Base-by-base conservation (phyloP, 1,139 yeast genomes). In the Torulaspora globosa region DNA sequence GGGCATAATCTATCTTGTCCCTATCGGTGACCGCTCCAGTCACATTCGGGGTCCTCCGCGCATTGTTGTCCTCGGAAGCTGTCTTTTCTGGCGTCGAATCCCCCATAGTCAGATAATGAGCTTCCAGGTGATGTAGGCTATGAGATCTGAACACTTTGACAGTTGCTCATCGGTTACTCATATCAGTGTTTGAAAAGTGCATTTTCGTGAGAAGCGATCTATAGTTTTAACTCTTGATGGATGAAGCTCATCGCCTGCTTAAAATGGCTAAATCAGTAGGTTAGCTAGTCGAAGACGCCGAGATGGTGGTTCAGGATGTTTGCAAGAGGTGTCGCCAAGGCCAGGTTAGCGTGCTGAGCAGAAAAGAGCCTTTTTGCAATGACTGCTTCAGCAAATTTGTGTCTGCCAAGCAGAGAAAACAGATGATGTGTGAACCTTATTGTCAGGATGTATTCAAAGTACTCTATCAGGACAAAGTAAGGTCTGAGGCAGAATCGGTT, bases 381-480 rank as follows among this genome's bases (percentile, higher is more conserved):
- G 59, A 60, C n/a, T 90, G 97, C 63, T 89, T 87, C 56, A 62
- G 76, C 24, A 71, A 82, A 50, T 89, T 87, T 57, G 72, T 89
- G 30, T 74, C 84, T 50, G 82, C 88, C 23, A 89, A 88, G 62
- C 90, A 86, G 65, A 73, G 96, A 51, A 84, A 83, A 60, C 84
- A 76, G 59, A 80, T 90, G 87, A 80, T 88, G 84, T 71, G 70
- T 33, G 76, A 74, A 53, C 90, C 84, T 23, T 76, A 73, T 46
- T 87, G 76, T 67, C 84, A 85, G 59, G 89, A 84, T 24, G 77
- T 80, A 57, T 86, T 67, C 47, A 65, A 64, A 48, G 66, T 65
- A 0, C 44, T 58, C 28, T 62, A 78, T 52, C 74, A 55, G 36
- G 64, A 61, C 40, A 58, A 55, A 26, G 44, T 74, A 6, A 55